Percentiles rank a stretch among this genome's conserved stretches.
These are phyloP conservation scores for Elsinoe fawcettii DNA, from an alignment of 2,329 filamentous ascomycete genomes.

Conservation along the genomic window DNA sequence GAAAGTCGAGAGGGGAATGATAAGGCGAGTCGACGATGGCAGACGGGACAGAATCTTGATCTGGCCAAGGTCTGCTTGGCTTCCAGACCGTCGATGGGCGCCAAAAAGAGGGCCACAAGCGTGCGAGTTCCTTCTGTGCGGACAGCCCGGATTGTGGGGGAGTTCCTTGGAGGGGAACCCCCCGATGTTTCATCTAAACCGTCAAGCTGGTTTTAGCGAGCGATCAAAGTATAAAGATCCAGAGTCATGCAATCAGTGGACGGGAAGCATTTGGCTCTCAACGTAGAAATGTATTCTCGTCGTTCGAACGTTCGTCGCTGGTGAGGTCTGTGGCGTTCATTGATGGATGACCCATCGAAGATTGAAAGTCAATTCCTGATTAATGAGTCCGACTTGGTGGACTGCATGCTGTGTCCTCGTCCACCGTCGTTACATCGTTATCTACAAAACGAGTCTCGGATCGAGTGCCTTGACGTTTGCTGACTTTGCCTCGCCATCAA, in stretches of 20 bases:
- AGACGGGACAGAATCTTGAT: not conserved
- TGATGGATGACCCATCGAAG: not conserved
- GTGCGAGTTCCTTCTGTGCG: not conserved
- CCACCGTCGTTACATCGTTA: not conserved
- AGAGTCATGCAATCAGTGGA: not conserved
- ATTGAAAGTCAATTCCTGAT: not conserved
- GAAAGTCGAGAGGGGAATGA: not conserved
- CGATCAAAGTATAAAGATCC: not conserved
- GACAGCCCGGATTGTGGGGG: not conserved
- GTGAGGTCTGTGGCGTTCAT: not conserved
- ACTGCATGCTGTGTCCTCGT: not conserved
- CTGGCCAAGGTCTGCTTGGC: not conserved
- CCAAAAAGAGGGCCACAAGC: too few relatives aligned
- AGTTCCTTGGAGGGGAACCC: not conserved
- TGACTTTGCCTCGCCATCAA: slow-evolving; percentile 37
- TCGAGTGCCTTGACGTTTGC: slow-evolving; percentile 36
- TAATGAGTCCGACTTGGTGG: not conserved
- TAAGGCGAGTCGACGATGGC: not conserved
- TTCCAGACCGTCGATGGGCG: not conserved
- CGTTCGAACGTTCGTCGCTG: not conserved
- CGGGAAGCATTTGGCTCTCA: not conserved
- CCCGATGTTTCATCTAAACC: not conserved
- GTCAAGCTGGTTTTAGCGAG: not conserved
- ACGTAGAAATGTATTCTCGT: not conserved
- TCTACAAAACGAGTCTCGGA: slow-evolving; percentile 29